Evolutionary conservation across 2,329 filamentous ascomycete genomes (phyloP), one percentile per base, ranked within the genome.

Genomic region (Atkinsonella hypoxylon): DNA sequence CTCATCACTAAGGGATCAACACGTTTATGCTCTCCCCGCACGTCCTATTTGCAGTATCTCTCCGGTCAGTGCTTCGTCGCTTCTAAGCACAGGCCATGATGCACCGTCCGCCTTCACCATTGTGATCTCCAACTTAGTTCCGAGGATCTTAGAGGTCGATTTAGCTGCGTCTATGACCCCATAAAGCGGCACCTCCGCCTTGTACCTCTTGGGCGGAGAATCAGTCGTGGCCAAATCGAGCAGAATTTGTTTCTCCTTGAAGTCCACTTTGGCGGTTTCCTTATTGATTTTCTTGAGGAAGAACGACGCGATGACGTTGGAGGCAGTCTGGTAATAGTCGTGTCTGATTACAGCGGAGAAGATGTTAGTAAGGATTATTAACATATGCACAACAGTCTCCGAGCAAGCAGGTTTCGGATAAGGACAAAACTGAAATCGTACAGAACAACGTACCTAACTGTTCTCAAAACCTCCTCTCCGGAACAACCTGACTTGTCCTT

Each of bases 271-370:
- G 48, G 89, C 86, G 26, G 72, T 78, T 22, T 83, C 78, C 69
- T 91, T 94, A 70, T 90, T 82, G 61, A 98, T 95, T 73, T 97
- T 97, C 75, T 97, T 98, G 50, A 97, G 77, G 71, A 95, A 98
- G 58, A 96, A 85, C 9, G 87, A 93, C 2, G 87, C 90, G 57
- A 94, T 95, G 51, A 97, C 87, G 13, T 81, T 82, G 12, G 80
- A 79, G 2, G 85, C 74, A 1, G 93, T 97, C 69, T 98, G 93
- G 70, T 98, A 98, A 70, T 91, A 98, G 68, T 98, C 93, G 63
- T 86, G 82, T 52, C 69, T 67, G 43, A 20, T 41, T 17, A 12
- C 20, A 30, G 22, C 36, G 30, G 17, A 15, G 2, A 8, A 10
- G 18, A 13, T 48, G 17, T 48, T 11, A 48, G 46, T 26, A 18